Evolutionary conservation across 2,329 filamentous ascomycete genomes (phyloP).

Genomic region (Pseudocercospora eumusae): DNA sequence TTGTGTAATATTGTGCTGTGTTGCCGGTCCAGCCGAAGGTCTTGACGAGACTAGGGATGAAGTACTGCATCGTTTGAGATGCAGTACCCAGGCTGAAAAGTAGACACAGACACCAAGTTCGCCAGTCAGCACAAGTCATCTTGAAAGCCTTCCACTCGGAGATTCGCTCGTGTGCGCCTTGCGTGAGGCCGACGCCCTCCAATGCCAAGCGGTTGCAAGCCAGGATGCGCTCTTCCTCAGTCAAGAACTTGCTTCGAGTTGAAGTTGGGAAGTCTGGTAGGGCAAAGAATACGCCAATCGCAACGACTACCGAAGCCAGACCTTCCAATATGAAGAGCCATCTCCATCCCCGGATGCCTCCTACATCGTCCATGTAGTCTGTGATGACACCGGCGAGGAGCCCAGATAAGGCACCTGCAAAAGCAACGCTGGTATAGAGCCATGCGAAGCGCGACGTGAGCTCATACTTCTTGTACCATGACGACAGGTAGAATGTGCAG

Average conservation of each 20-base stretch:
- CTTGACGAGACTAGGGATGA: conserved; percentile 9
- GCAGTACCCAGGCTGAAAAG: conserved; percentile 12
- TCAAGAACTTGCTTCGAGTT: conserved; percentile 18
- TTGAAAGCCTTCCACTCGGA: conserved; percentile 12
- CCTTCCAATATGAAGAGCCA: conserved; percentile 51
- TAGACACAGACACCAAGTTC: conserved; percentile 6
- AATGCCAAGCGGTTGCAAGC: conserved; percentile 52
- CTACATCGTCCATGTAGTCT: conserved; percentile 53
- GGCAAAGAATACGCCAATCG: conserved; percentile 53
- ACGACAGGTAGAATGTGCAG: conserved; percentile 15
- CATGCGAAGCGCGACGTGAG: conserved; percentile 15
- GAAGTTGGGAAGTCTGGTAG: conserved; percentile 50
- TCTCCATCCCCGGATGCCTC: conserved; percentile 39
- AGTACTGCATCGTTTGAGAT: conserved; percentile 12
- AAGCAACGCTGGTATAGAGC: background rate
- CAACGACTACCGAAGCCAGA: conserved; percentile 56
- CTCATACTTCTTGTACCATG: conserved; percentile 19
- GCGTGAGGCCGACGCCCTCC: conserved; percentile 9
- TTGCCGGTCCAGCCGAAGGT: conserved; percentile 9
- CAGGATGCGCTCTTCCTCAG: conserved; percentile 33
- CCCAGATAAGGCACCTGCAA: conserved; percentile 11
- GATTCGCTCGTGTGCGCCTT: conserved; percentile 10
- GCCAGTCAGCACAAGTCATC: conserved; percentile 8
- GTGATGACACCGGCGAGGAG: conserved; percentile 12
- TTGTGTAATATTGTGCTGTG: conserved; percentile 6